Evolutionary conservation across 345 rosid genomes (phyloP), one percentile per base, ranked within the genome.

Genomic region (Camelina neglecta): DNA sequence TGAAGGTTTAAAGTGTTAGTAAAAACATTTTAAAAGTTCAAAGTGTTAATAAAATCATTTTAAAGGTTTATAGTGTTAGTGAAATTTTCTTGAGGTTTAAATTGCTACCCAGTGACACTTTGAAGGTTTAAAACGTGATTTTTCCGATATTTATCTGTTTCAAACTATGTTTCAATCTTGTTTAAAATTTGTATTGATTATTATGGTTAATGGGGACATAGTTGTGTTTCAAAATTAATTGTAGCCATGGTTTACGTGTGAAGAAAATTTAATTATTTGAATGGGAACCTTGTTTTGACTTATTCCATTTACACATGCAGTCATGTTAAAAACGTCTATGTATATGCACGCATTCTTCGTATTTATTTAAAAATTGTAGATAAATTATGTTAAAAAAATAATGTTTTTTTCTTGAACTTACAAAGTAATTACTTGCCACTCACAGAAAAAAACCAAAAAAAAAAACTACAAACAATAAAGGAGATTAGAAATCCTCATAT

Each of bases 381-480:
- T 29, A 29, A 29, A 29, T 3, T 29, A 26, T 3, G 29, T 26
- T 3, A 26, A 26, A 26, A 26, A 26, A 3, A 26, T 20, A 67
- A 8, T 38, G 33, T 29, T 49, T 51, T 67, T 21, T 42, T 21
- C 4, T n/a, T 54, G 8, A 69, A 48, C 60, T 62, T 69, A 61
- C 71, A 55, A 54, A 55, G 24, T 4, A 69, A 54, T 42, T 62
- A 54, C 70, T 33, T 53, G 48, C 12, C 11, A 41, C 55, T 33
- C 42, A 68, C 49, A 62, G 10, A 49, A 1, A 1, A 20, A 18
- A 18, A 0, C 18, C 0, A 18, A 23, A 51, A 48, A 11, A 51
- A 4, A 49, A 11, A 51, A 7, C 11, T 60, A 69, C 57, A 63
- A 53, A 62, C 21, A 69, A 31, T 61, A 15, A 59, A 33, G 74